Percentiles rank a stretch among this genome's conserved stretches.
phyloP scores from a whole-genome alignment of 2,329 filamentous ascomycete species.

The Claviceps quebecensis region DNA sequence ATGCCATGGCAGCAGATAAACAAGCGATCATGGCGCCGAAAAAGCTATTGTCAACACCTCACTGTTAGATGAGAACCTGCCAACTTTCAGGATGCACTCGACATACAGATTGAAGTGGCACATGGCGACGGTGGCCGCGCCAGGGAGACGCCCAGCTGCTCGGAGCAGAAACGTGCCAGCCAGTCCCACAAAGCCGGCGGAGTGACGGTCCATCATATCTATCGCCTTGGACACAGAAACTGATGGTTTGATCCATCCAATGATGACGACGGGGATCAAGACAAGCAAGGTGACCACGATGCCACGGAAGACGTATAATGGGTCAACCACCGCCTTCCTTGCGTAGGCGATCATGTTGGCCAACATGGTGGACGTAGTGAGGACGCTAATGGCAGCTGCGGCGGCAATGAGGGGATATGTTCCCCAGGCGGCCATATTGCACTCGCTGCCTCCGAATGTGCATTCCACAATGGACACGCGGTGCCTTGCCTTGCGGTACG shows the following conservation, averaged over 20 bases:
- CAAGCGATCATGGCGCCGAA: slow-evolving; percentile 11
- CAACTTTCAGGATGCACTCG: neutral
- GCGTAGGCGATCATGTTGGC: slow-evolving; percentile 5
- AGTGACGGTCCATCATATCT: no score
- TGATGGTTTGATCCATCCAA: slow-evolving; percentile 7
- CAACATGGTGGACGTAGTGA: slow-evolving; percentile 8
- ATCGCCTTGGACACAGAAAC: neutral
- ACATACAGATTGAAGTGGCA: slow-evolving; percentile 15
- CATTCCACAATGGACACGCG: neutral
- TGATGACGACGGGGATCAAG: slow-evolving; percentile 6
- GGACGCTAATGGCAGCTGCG: slow-evolving; percentile 7
- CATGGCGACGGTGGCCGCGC: slow-evolving; percentile 6
- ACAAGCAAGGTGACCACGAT: slow-evolving; percentile 12
- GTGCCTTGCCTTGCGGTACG: neutral
- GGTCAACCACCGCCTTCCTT: slow-evolving; percentile 1
- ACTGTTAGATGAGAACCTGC: no score
- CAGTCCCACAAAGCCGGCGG: neutral
- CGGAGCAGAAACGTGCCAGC: neutral
- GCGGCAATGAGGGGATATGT: slow-evolving; percentile 11
- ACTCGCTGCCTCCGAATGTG: neutral
- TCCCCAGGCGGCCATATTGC: slow-evolving; percentile 4
- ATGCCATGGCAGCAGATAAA: neutral
- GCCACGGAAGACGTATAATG: slow-evolving; percentile 13
- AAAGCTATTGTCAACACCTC: slow-evolving; percentile 5
- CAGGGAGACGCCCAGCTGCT: neutral